Evolutionary conservation across 306 rosid species (phyloP).

Genomic region (Nissolia schottii): DNA sequence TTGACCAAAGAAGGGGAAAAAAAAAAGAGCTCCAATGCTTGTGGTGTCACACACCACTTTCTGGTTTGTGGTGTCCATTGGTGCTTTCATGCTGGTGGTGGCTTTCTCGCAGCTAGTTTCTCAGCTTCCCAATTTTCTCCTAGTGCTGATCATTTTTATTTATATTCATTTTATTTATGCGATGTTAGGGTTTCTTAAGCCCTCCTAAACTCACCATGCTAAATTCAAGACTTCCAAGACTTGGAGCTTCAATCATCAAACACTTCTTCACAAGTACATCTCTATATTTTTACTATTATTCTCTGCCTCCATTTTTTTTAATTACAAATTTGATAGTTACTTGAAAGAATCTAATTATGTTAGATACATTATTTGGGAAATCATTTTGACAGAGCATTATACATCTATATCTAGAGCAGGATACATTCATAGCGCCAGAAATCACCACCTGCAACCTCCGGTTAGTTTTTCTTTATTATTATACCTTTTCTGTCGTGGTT

Average conservation of each 20-base stretch:
- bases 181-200: too few species aligned
- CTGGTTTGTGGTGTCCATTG: too few species aligned
- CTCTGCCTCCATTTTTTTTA: background rate
- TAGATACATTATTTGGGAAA: background rate
- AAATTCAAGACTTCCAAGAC: conserved; percentile 18
- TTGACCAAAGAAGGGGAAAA: too few species aligned
- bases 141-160: too few species aligned
- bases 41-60: too few species aligned
- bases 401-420: conserved; percentile 10
- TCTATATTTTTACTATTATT: background rate
- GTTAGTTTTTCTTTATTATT: conserved; percentile 18
- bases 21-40: too few species aligned
- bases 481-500: background rate
- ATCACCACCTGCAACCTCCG: conserved; percentile 11
- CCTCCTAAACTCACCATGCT: conserved; percentile 14
- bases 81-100: too few species aligned
- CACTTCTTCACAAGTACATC: conserved; percentile 20
- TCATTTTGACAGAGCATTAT: conserved; percentile 28
- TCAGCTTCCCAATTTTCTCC: too few species aligned
- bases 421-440: conserved; percentile 2
- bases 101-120: too few species aligned
- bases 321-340: background rate
- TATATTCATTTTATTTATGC: too few species aligned
- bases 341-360: background rate
- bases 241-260: conserved; percentile 30